phyloP scores from a whole-genome alignment of 805 yeast genomes.

The Metschnikowia cerradonensis region DNA sequence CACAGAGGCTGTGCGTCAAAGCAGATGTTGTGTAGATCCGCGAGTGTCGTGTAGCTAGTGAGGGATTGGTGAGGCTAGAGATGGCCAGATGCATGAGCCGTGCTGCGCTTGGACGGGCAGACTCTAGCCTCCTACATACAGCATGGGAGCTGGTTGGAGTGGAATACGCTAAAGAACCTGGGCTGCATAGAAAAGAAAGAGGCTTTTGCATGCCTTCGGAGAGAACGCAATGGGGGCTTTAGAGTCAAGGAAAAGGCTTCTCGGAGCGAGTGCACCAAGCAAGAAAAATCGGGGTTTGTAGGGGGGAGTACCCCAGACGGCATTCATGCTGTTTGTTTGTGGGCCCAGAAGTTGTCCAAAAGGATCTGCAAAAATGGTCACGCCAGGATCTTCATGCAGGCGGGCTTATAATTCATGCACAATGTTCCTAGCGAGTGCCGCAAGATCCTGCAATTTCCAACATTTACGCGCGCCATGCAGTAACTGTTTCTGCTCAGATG shows the following conservation, averaged over 20 bases:
- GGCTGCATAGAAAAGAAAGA: neutral
- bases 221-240: neutral
- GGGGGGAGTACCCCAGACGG: too few species aligned
- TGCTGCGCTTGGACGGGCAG: neutral
- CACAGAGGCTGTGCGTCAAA: neutral
- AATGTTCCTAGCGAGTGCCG: constrained; percentile 2
- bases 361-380: constrained; percentile 1
- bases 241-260: neutral
- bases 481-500: neutral
- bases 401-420: constrained; percentile 2
- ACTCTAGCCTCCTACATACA: neutral
- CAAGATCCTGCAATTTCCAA: constrained; percentile 2
- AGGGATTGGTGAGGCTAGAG: neutral
- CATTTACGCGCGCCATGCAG: constrained; percentile 3
- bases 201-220: neutral
- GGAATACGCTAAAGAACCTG: neutral
- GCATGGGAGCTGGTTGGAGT: neutral
- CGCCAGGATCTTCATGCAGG: constrained; percentile 6
- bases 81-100: neutral
- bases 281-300: neutral
- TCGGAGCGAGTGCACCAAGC: neutral
- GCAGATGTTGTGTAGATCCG: neutral
- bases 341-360: neutral
- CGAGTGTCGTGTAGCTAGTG: neutral
- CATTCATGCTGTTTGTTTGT: neutral